A percentile compares a stretch with the other conserved stretches of the same genome.
Conservation (phyloP, 495 filamentous ascomycete genomes). For the Saxophila tyrrhenica region DNA sequence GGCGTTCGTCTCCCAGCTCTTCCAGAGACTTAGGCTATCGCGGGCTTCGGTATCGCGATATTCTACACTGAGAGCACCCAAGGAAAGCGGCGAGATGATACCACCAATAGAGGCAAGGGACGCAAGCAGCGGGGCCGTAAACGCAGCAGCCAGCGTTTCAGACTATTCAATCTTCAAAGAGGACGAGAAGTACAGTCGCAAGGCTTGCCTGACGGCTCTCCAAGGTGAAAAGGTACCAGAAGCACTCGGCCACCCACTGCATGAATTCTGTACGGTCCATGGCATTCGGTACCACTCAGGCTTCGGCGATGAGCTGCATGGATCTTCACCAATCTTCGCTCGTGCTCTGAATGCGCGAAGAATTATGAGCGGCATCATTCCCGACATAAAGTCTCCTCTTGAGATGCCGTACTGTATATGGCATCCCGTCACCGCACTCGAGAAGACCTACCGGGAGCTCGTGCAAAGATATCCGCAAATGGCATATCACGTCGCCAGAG, state of each 20-base stretch:
- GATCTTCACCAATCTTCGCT: slow-evolving; percentile 16
- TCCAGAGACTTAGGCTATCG: not conserved
- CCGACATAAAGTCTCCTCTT: slow-evolving; percentile 24
- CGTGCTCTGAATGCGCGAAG: slow-evolving; percentile 29
- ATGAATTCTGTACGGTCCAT: not conserved
- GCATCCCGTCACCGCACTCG: slow-evolving; percentile 29
- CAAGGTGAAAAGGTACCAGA: not conserved
- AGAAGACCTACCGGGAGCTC: slow-evolving; percentile 28
- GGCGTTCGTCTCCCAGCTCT: not conserved
- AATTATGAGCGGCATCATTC: slow-evolving; percentile 33
- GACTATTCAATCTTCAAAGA: too few relatives aligned
- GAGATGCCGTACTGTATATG: slow-evolving; percentile 36
- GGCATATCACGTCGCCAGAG: slow-evolving; percentile 26
- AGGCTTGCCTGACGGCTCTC: not conserved
- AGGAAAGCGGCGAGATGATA: too few relatives aligned
- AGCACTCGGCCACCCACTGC: not conserved
- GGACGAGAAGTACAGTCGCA: not conserved
- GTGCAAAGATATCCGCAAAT: not conserved
- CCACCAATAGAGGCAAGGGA: too few relatives aligned
- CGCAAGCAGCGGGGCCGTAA: too few relatives aligned
- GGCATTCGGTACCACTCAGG: not conserved
- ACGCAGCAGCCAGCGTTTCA: too few relatives aligned
- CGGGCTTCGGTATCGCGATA: too few relatives aligned
- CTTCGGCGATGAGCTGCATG: slow-evolving; percentile 9
- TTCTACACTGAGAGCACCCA: too few relatives aligned